Base-by-base conservation (phyloP, 352 stramenopile species). In the Globisporangium paroecandrum region DNA sequence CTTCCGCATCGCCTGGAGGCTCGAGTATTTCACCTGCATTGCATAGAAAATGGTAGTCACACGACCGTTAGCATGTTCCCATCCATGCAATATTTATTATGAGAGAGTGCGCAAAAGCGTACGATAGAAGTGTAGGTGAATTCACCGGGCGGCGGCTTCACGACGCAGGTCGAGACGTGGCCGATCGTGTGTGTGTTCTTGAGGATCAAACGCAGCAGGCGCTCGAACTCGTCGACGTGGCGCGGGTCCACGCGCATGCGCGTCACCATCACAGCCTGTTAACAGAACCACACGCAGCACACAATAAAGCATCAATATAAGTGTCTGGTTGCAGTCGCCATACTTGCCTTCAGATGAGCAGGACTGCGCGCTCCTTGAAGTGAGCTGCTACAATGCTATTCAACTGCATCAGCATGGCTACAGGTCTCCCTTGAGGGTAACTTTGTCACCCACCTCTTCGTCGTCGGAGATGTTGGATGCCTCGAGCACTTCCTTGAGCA, bases 91-190 rank as follows among this genome's bases (percentile, higher is more conserved):
- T 66, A 4, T 2, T 25, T 24, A 20, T 18, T 25, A 53, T 10
- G 54, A 27, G 51, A 63, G 34, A 82, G 38, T 15, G 12, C 38
- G 12, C 12, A 46, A 5, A 12, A 18, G 12, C 82, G 70, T 78
- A 93, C 85, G 34, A 93, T 92, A 5, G 85, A 93, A 41, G 85
- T 93, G 75, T 93, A 93, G 5, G 83, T 93, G 70, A 82, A 88
- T 58, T 92, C 82, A 58, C 83, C 85, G 1, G 76, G 81, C 22
- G 83, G 82, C 0, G 85, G 85, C 67, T 89, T 89, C 63, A 93
- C 85, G 12, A 93, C 85, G 53, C 83, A 92, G 32, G 85, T 93
- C 43, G 85, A 93, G 65, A 93, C 83, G 67, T 93, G 85, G 70
- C 83, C 85, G 43, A 85, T 78, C 4, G 78, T 92, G 71, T 93